Evolutionary conservation across 148 eudicot genomes (phyloP).

Genomic region (Silene latifolia): DNA sequence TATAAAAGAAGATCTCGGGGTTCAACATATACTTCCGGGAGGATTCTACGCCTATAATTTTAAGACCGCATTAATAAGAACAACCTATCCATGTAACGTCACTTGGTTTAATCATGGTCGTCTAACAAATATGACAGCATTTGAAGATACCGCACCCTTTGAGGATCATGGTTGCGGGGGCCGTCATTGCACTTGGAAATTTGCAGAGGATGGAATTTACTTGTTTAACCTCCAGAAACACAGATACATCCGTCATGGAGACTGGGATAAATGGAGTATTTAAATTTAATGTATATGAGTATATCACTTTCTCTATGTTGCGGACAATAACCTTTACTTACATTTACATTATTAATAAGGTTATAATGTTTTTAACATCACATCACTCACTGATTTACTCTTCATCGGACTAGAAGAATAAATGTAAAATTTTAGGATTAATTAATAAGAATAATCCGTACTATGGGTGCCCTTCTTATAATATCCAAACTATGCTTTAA

Average conservation of each 20-base stretch:
- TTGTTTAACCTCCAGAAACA: neutral
- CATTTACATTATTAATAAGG: too few relatives aligned
- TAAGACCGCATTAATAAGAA: neutral
- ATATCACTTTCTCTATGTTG: too few relatives aligned
- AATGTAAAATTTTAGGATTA: too few relatives aligned
- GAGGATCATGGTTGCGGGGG: constrained; percentile 22
- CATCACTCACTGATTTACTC: too few relatives aligned
- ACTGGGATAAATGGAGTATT: constrained; percentile 6
- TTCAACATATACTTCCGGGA: neutral
- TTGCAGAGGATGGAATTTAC: constrained; percentile 8
- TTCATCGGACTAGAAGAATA: too few relatives aligned
- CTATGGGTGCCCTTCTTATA: too few relatives aligned
- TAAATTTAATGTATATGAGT: too few relatives aligned
- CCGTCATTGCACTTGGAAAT: constrained; percentile 25
- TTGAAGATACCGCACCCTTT: constrained; percentile 2
- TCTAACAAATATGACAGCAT: neutral
- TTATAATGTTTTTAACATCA: too few relatives aligned
- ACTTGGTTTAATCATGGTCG: neutral
- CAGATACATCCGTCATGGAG: neutral
- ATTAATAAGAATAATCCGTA: too few relatives aligned
- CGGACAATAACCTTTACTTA: too few relatives aligned
- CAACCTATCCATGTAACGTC: neutral
- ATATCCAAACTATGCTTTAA: too few relatives aligned
- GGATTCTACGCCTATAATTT: neutral
- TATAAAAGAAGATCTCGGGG: neutral